Conservation (phyloP, 2,329 filamentous ascomycete genomes). For the Thermothelomyces thermophilus region DNA sequence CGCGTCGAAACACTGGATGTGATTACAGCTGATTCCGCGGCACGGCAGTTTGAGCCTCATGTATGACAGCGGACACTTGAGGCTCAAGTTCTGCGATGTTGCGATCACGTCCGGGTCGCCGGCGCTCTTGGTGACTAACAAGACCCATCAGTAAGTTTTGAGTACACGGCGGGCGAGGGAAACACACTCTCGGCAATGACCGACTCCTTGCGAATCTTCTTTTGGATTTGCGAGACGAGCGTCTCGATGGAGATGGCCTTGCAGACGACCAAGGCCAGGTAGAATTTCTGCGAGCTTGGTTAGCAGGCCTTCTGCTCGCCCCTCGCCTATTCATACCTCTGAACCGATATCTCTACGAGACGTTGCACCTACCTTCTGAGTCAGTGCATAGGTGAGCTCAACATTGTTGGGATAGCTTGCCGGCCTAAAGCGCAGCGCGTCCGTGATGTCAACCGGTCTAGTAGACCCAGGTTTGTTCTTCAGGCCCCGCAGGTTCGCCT, state of each 20-base stretch:
- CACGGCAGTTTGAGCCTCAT: conserved; percentile 74
- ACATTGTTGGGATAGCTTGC: conserved; percentile 67
- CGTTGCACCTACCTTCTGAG: conserved; percentile 59
- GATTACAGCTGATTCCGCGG: conserved; percentile 70
- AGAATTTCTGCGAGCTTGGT: conserved; percentile 54
- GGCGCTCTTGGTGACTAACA: conserved; percentile 67
- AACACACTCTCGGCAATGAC: conserved; percentile 77
- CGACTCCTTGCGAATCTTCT: conserved; percentile 69
- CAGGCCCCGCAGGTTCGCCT: conserved; percentile 85
- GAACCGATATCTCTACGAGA: conserved; percentile 3
- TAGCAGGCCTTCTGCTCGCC: conserved; percentile 13
- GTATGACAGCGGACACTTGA: conserved; percentile 89
- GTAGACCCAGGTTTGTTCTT: conserved; percentile 97
- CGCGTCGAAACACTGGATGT: conserved; percentile 93
- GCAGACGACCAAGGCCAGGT: conserved; percentile 68
- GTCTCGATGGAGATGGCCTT: conserved; percentile 63
- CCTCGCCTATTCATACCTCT: conserved; percentile 14
- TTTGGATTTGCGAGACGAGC: conserved; percentile 62
- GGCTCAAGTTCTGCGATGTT: conserved; percentile 78
- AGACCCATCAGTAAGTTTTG: conserved; percentile 2
- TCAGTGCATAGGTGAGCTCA: conserved; percentile 86
- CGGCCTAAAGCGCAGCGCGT: conserved; percentile 61
- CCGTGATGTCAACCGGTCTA: conserved; percentile 84
- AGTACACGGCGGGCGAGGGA: not conserved
- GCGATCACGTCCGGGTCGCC: conserved; percentile 85